phyloP scores from a whole-genome alignment of 2,329 filamentous ascomycete genomes.

The Colletotrichum plurivorum region DNA sequence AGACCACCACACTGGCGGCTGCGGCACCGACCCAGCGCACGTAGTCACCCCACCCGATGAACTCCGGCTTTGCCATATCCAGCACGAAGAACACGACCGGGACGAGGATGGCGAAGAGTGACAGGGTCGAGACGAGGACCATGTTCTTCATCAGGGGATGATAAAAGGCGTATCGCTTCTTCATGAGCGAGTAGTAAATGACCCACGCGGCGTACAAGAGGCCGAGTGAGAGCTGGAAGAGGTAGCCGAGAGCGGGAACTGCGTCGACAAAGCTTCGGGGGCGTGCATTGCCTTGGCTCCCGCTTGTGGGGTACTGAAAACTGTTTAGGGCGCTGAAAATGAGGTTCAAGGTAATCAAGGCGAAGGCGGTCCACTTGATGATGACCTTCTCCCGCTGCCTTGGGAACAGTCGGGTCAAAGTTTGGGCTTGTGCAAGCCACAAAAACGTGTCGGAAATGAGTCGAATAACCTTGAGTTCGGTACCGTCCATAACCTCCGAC shows the following conservation, averaged over 20 bases:
- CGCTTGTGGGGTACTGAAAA: conserved; percentile 72
- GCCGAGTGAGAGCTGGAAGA: conserved; percentile 90
- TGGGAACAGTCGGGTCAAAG: conserved; percentile 93
- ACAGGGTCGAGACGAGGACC: conserved; percentile 82
- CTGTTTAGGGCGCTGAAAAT: conserved; percentile 94
- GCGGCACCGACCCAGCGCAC: conserved; percentile 97
- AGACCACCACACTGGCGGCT: conserved; percentile 95
- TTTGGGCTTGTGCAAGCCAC: conserved; percentile 98
- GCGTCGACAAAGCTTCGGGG: conserved; percentile 88
- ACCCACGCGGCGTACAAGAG: conserved; percentile 94
- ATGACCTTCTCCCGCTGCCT: conserved; percentile 97
- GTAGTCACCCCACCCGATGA: conserved; percentile 95
- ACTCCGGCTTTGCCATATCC: conserved; percentile 87
- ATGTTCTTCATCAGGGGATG: conserved; percentile 94
- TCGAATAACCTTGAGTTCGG: conserved; percentile 89
- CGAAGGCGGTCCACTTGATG: conserved; percentile 99
- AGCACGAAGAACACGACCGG: conserved; percentile 94
- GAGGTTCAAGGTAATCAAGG: conserved; percentile 90
- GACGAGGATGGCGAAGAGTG: conserved; percentile 85
- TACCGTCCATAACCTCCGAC: conserved; percentile 83
- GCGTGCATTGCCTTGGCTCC: conserved; percentile 68
- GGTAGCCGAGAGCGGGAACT: conserved; percentile 89
- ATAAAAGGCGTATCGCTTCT: conserved; percentile 91
- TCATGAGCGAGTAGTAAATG: conserved; percentile 92
- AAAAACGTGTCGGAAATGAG: conserved; percentile 96